phyloP scores from a whole-genome alignment of 1,139 yeast species.

The Blastobotrys indianensis region DNA sequence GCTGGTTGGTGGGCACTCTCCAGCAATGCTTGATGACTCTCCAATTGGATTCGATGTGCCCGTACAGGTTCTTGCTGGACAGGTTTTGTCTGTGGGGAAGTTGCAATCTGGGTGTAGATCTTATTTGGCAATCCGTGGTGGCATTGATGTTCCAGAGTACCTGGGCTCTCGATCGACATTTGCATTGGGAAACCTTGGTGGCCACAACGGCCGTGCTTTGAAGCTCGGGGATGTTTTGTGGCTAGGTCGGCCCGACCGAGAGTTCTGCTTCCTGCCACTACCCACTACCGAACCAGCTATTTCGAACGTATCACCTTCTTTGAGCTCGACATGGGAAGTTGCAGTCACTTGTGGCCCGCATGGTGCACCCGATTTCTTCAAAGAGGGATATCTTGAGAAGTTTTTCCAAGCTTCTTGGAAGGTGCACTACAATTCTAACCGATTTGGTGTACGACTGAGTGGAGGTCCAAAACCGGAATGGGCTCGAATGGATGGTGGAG shows the following conservation, averaged over 20 bases:
- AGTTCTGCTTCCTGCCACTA: constrained; percentile 63
- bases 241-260: constrained; percentile 67
- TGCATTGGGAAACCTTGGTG: constrained; percentile 92
- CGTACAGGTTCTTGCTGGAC: constrained; percentile 62
- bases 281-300: constrained; percentile 61
- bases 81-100: constrained; percentile 74
- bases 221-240: constrained; percentile 89
- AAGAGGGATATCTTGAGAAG: constrained; percentile 62
- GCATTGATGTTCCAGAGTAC: constrained; percentile 89
- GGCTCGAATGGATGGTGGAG: constrained; percentile 98
- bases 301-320: constrained; percentile 49
- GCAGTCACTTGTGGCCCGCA: constrained; percentile 97
- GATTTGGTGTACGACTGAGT: constrained; percentile 82
- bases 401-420: constrained; percentile 82
- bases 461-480: constrained; percentile 95
- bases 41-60: constrained; percentile 66
- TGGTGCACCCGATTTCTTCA: constrained; percentile 93
- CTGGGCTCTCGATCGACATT: constrained; percentile 95
- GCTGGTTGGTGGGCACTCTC: constrained; percentile 76
- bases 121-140: constrained; percentile 85
- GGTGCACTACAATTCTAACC: constrained; percentile 91
- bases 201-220: constrained; percentile 85
- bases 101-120: constrained; percentile 78
- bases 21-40: constrained; percentile 59
- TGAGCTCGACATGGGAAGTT: constrained; percentile 64